Base-by-base conservation (phyloP, 176 grass and related monocot species). In the Raddia guianensis region DNA sequence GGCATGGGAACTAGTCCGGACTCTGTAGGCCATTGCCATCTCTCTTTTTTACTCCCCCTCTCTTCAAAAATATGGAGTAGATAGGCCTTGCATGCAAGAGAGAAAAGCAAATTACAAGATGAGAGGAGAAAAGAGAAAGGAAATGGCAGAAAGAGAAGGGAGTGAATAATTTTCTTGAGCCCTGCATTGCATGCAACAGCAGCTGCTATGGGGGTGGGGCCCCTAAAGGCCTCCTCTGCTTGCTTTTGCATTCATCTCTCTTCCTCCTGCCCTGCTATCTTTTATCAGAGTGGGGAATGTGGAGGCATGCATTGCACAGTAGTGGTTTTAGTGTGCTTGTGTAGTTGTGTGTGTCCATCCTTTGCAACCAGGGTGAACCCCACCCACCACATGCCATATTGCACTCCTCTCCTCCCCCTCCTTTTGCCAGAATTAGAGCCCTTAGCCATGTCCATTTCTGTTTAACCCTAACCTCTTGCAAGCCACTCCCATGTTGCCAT, bases 271-370 rank as follows among this genome's bases (percentile, higher is more conserved):
- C 71, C 80, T 97, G 89, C 83, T 85, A 93, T 89, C 88, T 91
- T 83, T 88, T 78, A 83, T 90, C 81, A 90, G 90, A 90, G 84
- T 81, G 89, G 88, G 84, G 86, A 88, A 97, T 93, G 80, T 91
- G 88, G 88, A 92, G 89, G 87, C 89, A 92, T 91, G 90, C 82
- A 90, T 76, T 51, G 67, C 74, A 87, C 87, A 83, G 82, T 76
- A 32, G 70, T 75, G 79, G 47, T 49, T 49, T 54, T 87, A 87
- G 86, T 66, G 58, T 76, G 76, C 48, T 34, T 83, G 14, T 74
- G 83, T 79, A 67, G 42, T 63, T 83, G 72, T 91, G 88, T 88
- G 90, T 78, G 81, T 87, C 71, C 67, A 87, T 78, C 79, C 82
- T 88, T 88, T 87, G 77, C 79, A 85, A 83, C 65, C 40, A 78